Percentiles rank a stretch among this genome's conserved stretches.
phyloP scores from a whole-genome alignment of 371 early-diverging fungal genomes.

The Coemansia sp. region DNA sequence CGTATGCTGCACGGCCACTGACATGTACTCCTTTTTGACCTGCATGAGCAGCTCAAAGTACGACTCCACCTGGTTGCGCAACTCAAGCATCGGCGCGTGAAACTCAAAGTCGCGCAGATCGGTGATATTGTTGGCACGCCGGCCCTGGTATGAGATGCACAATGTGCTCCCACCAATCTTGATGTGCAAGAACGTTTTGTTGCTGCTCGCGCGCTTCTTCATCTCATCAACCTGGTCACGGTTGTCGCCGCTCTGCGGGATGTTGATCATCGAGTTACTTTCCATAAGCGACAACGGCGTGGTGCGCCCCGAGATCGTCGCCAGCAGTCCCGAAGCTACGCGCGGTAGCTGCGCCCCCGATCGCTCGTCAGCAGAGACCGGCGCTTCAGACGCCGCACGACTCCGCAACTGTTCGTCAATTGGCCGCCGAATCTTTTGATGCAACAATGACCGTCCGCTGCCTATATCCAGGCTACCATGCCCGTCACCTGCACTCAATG shows the following conservation, averaged over 20 bases:
- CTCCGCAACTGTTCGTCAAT: slow-evolving; percentile 15
- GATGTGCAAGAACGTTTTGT: slow-evolving; percentile 67
- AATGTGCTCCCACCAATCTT: slow-evolving; percentile 62
- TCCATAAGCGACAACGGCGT: slow-evolving; percentile 30
- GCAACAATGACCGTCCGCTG: slow-evolving; percentile 19
- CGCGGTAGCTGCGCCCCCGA: neutral
- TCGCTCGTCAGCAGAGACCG: neutral
- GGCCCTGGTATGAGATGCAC: slow-evolving; percentile 65
- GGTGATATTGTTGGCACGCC: slow-evolving; percentile 57
- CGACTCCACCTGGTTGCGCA: slow-evolving; percentile 68
- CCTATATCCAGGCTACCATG: neutral
- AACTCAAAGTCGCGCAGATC: slow-evolving; percentile 67
- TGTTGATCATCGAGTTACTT: slow-evolving; percentile 32
- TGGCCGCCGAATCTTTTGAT: slow-evolving; percentile 18
- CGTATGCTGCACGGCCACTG: slow-evolving; percentile 64
- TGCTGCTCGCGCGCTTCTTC: slow-evolving; percentile 64
- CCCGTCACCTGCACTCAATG: neutral
- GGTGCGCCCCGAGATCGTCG: slow-evolving; percentile 25
- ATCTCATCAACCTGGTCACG: slow-evolving; percentile 53
- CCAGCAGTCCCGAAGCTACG: slow-evolving; percentile 16
- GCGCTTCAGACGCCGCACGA: neutral
- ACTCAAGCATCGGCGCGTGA: slow-evolving; percentile 66
- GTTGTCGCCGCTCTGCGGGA: slow-evolving; percentile 43
- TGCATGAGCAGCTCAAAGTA: slow-evolving; percentile 65
- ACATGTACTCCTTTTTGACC: slow-evolving; percentile 64